Evolutionary conservation across 306 rosid species (phyloP), one percentile per base, ranked within the genome.

Genomic region (Citrullus amarus): DNA sequence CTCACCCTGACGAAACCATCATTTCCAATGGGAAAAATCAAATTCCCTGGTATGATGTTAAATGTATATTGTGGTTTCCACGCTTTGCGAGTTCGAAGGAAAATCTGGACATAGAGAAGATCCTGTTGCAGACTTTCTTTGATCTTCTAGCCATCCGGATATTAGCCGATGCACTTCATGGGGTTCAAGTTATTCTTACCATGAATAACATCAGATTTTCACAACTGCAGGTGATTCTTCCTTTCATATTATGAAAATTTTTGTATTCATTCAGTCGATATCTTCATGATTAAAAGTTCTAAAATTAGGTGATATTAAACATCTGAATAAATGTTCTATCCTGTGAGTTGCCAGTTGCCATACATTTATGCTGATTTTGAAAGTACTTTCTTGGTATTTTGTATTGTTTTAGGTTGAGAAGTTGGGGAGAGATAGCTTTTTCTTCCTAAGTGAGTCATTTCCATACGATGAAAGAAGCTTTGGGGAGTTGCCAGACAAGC

Each of bases 201-300:
- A 90, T 88, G 96, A 91, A 90, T 56, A 91, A 90, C 69, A 55
- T 91, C 81, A 90, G 91, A 80, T 93, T 93, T 87, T 86, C 98
- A 22, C 93, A 84, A 80, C 91, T 91, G 56, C 89, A 90, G 98
- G 98, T 93, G 82, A 86, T 51, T 51, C 1, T 61, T 46, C 5
- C 34, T 60, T 6, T 30, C n/a, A 9, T 6, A 61, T 66, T 46
- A 32, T 8, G 62, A 57, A 57, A 18, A 58, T 20, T 3, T 11
- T n/a, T 22, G 17, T 48, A 25, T 10, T 44, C 9, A 10, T 22
- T 58, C 32, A 9, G 63, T 63, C 34, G 16, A 11, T 15, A 25
- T 71, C 15, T 14, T 71, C 11, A 46, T 28, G 46, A 43, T 43
- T 7, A 43, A 36, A 34, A 3, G 22, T 48, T 25, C 28, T 25